phyloP scores from a whole-genome alignment of 148 eudicot species.

The Salicornia ramosissima region DNA sequence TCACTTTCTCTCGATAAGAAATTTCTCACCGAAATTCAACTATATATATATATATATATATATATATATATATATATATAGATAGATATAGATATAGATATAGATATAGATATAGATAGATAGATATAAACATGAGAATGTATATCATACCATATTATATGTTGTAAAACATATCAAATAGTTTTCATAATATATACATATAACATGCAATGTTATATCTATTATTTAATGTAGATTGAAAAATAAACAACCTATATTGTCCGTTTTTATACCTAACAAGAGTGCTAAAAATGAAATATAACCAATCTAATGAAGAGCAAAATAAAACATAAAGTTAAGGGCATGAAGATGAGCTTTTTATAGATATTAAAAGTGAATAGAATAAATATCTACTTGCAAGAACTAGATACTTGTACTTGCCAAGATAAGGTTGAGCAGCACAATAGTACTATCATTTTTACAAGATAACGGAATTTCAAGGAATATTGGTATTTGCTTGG shows the following conservation, averaged over 20 bases:
- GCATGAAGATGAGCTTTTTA: background rate
- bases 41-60: too few relatives aligned
- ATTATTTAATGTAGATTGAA: conserved; percentile 7
- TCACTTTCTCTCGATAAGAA: too few relatives aligned
- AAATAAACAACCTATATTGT: background rate
- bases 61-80: too few relatives aligned
- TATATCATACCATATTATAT: background rate
- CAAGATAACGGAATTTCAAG: background rate
- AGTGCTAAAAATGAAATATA: conserved; percentile 20
- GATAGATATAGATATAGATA: too few relatives aligned
- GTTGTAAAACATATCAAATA: conserved; percentile 15
- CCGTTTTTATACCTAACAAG: background rate
- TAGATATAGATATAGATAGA: too few relatives aligned
- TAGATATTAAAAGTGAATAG: conserved; percentile 6
- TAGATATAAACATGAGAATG: background rate
- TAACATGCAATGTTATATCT: conserved; percentile 28
- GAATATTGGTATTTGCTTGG: conserved; percentile 25
- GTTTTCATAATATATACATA: conserved; percentile 7
- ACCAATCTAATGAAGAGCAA: conserved; percentile 8
- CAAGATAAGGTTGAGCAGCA: conserved; percentile 29
- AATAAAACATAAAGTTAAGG: conserved; percentile 14
- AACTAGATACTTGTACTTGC: conserved; percentile 27
- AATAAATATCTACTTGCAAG: conserved; percentile 19
- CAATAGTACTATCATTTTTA: conserved; percentile 15
- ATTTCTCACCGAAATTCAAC: too few relatives aligned